Conservation (phyloP, 495 filamentous ascomycete genomes). For the Hypoxylon crocopeplum region DNA sequence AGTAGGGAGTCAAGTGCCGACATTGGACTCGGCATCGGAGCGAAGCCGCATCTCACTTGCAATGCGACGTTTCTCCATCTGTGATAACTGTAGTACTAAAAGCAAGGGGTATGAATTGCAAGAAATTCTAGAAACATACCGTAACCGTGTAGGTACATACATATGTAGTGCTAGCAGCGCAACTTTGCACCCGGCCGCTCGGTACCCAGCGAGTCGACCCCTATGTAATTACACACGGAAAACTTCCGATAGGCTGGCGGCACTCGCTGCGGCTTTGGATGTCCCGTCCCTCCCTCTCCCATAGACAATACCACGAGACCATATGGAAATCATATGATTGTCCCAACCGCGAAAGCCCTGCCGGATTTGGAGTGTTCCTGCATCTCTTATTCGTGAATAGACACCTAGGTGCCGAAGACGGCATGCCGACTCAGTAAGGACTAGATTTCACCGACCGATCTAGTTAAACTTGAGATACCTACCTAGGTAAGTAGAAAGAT, state of each 20-base stretch:
- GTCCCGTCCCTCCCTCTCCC: neutral
- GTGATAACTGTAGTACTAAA: neutral
- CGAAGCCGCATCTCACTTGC: constrained; percentile 16
- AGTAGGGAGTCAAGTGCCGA: neutral
- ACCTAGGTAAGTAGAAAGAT: neutral
- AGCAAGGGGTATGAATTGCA: no score
- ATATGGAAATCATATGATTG: constrained; percentile 21
- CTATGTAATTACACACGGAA: constrained; percentile 9
- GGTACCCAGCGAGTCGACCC: constrained; percentile 15
- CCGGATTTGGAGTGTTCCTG: constrained; percentile 5
- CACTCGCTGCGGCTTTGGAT: neutral
- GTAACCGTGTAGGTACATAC: neutral
- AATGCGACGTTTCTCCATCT: neutral
- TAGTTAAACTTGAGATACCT: no score
- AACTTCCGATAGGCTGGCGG: constrained; percentile 22
- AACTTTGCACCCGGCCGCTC: constrained; percentile 24
- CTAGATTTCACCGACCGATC: no score
- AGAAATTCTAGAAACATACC: neutral
- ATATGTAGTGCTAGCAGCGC: constrained; percentile 8
- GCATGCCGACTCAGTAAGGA: neutral
- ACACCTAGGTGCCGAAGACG: neutral
- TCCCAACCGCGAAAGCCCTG: neutral
- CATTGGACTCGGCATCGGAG: constrained; percentile 11
- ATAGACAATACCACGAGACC: constrained; percentile 20
- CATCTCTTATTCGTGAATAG: constrained; percentile 10